A percentile compares a stretch with the other conserved stretches of the same genome.
phyloP scores from a whole-genome alignment of 2,329 filamentous ascomycete genomes.

The Nothophoma quercina region DNA sequence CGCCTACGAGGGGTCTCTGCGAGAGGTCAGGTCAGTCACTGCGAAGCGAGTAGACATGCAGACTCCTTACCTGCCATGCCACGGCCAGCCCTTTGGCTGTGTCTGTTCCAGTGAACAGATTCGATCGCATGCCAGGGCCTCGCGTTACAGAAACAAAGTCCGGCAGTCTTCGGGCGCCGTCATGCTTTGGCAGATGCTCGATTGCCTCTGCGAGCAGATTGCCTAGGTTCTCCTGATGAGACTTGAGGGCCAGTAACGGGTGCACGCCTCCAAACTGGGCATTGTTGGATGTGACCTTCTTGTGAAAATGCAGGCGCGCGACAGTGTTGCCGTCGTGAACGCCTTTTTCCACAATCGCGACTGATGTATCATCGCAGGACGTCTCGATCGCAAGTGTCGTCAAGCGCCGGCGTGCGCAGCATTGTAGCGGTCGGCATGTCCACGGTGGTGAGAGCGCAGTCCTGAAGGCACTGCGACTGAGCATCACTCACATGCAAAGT shows the following conservation, averaged over 20 bases:
- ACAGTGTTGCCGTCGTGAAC: conserved; percentile 19
- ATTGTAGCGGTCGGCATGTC: neutral
- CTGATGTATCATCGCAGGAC: conserved; percentile 92
- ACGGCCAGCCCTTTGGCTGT: conserved; percentile 86
- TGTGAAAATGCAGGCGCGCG: conserved; percentile 76
- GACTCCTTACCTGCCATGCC: conserved; percentile 68
- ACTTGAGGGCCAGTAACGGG: conserved; percentile 75
- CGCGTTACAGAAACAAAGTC: conserved; percentile 90
- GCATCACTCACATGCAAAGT: conserved; percentile 23
- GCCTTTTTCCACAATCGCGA: conserved; percentile 76
- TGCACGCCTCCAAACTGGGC: conserved; percentile 78
- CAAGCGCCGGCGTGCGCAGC: conserved; percentile 33
- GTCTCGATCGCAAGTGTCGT: conserved; percentile 77
- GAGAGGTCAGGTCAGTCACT: conserved; percentile 1
- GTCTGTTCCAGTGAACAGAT: conserved; percentile 79
- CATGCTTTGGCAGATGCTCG: conserved; percentile 56
- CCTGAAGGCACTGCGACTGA: conserved; percentile 19
- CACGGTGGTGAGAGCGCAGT: conserved; percentile 16
- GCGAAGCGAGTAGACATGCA: neutral
- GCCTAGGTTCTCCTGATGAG: conserved; percentile 76
- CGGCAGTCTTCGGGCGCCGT: conserved; percentile 56
- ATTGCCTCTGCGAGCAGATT: conserved; percentile 72
- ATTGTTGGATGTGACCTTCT: conserved; percentile 83
- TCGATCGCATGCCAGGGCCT: conserved; percentile 86
- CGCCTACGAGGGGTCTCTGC: conserved; percentile 76